A percentile compares a stretch with the other conserved stretches of the same genome.
These are phyloP conservation scores for Talaromyces sp. DNA, from an alignment of 2,329 filamentous ascomycete species.

Conservation along the genomic window DNA sequence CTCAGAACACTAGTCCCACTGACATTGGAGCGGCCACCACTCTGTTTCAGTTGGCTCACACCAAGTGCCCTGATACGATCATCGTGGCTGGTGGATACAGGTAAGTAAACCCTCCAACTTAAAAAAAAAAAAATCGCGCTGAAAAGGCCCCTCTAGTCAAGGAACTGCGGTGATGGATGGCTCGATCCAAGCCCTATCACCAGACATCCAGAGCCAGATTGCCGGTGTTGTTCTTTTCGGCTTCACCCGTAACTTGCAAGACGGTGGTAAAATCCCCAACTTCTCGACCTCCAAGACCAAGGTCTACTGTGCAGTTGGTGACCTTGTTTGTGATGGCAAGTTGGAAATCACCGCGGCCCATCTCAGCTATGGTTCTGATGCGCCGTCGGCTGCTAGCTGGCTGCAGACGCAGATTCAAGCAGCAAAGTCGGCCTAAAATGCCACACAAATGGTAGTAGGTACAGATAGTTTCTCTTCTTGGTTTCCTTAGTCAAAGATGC, in stretches of 20 bases:
- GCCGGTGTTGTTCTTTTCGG: conserved; percentile 40
- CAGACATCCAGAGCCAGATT: conserved; percentile 21
- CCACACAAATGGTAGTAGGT: too few relatives aligned
- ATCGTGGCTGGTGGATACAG: conserved; percentile 41
- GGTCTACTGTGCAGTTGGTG: background rate
- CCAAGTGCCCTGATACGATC: conserved; percentile 39
- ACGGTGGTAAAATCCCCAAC: conserved; percentile 25
- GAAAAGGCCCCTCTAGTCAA: background rate
- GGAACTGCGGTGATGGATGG: background rate
- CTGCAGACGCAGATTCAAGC: background rate
- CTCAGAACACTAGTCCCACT: background rate
- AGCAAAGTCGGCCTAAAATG: background rate
- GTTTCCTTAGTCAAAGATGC: too few relatives aligned
- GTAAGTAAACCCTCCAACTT: conserved; percentile 19
- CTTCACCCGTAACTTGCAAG: conserved; percentile 34
- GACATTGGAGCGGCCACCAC: conserved; percentile 35
- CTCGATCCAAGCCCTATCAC: conserved; percentile 12
- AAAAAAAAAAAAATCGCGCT: background rate
- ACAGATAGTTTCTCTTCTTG: too few relatives aligned
- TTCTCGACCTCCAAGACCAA: conserved; percentile 5
- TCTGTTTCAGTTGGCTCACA: conserved; percentile 35
- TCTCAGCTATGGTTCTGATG: background rate
- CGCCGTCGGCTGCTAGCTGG: background rate
- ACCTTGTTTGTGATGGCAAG: background rate
- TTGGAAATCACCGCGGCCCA: background rate